Percentiles rank a stretch among this genome's conserved stretches.
Evolutionary conservation across 179 eudicot species (phyloP).

Genomic region (Corrigiola litoralis): DNA sequence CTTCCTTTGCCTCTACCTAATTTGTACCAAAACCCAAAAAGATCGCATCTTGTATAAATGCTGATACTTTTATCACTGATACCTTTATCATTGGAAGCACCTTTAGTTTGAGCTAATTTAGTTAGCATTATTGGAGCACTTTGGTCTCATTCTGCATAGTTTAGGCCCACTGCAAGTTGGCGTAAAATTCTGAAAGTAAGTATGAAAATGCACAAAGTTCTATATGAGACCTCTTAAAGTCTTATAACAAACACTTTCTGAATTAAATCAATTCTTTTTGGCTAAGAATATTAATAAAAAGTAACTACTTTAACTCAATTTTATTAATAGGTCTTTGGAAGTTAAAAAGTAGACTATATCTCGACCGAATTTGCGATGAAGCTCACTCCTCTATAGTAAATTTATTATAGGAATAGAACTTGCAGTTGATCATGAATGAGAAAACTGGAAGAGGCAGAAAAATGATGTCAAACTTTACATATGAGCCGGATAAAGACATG

Average conservation of each 20-base stretch:
- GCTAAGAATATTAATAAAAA: no score
- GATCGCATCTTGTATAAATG: no score
- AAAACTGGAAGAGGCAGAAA: not conserved
- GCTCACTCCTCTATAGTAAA: not conserved
- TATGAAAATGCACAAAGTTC: not conserved
- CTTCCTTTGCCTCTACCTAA: not conserved
- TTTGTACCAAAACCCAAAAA: no score
- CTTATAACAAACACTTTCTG: no score
- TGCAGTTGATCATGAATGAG: not conserved
- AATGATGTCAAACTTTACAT: constrained; percentile 2
- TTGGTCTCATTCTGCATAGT: constrained; percentile 3
- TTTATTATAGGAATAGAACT: not conserved
- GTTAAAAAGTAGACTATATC: no score
- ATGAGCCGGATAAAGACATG: constrained; percentile 1
- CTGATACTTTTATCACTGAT: not conserved
- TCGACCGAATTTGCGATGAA: no score
- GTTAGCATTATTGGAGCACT: not conserved
- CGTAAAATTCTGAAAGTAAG: not conserved
- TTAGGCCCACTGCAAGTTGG: constrained; percentile 11
- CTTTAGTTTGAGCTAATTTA: not conserved
- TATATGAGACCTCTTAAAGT: no score
- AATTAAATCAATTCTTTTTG: no score
- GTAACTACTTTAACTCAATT: no score
- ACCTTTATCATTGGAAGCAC: not conserved
- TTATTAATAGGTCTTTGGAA: no score